Evolutionary conservation across 2,329 filamentous ascomycete genomes (phyloP).

Genomic region (Fusarium sp.): DNA sequence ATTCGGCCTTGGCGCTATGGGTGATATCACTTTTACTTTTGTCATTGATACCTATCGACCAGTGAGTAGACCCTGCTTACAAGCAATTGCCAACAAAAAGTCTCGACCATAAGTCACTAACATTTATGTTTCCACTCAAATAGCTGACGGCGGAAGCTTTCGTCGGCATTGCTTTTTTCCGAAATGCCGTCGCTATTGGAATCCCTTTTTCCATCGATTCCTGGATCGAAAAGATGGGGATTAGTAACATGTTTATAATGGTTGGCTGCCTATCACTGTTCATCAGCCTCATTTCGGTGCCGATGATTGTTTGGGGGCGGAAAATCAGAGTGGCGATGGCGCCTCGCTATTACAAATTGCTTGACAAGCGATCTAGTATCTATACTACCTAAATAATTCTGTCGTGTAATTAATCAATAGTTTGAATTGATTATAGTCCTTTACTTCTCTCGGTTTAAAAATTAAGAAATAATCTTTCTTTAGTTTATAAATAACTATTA

Average conservation of each 20-base stretch:
- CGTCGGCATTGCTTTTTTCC: not conserved
- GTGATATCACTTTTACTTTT: constrained; percentile 52
- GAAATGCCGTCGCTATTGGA: not conserved
- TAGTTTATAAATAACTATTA: too few relatives aligned
- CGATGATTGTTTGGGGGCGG: not conserved
- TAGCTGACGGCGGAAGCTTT: not conserved
- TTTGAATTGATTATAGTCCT: too few relatives aligned
- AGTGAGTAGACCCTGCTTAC: not conserved
- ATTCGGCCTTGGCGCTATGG: constrained; percentile 55
- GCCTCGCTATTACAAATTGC: not conserved
- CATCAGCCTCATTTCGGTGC: not conserved
- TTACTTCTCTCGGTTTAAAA: too few relatives aligned
- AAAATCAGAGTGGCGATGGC: not conserved
- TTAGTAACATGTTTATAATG: not conserved
- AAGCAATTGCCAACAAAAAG: not conserved
- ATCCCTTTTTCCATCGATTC: not conserved
- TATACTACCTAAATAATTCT: too few relatives aligned
- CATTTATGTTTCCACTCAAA: not conserved
- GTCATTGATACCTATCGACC: constrained; percentile 52
- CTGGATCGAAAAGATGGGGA: not conserved
- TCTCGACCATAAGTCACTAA: not conserved
- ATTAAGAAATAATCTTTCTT: too few relatives aligned
- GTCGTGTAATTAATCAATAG: too few relatives aligned
- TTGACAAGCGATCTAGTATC: not conserved
- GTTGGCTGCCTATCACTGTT: not conserved